Conservation (phyloP, 2,329 filamentous ascomycete species). For the Escovopsis sp. region DNA sequence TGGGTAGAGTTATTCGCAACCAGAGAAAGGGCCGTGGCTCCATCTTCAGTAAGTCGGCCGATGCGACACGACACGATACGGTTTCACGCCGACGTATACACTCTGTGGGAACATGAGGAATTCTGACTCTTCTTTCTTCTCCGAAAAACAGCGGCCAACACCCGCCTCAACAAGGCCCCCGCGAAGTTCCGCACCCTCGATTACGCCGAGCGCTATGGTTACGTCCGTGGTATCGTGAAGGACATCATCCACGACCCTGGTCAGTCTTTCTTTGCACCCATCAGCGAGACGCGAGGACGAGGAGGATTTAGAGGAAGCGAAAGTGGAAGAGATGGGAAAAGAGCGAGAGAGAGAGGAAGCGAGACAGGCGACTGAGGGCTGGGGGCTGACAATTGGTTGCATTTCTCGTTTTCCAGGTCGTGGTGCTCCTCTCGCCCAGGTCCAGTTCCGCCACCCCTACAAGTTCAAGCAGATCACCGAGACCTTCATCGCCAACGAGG, state of each 20-base stretch:
- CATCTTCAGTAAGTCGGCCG: slow-evolving; percentile 37
- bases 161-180: slow-evolving; percentile 73
- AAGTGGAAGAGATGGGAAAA: no score
- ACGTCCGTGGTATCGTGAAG: slow-evolving; percentile 94
- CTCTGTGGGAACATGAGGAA: slow-evolving; percentile 7
- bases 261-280: slow-evolving; percentile 13
- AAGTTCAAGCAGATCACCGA: slow-evolving; percentile 93
- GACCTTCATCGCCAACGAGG: slow-evolving; percentile 99
- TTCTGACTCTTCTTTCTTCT: slow-evolving; percentile 14
- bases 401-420: slow-evolving; percentile 32
- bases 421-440: slow-evolving; percentile 93
- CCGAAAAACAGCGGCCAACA: slow-evolving; percentile 50
- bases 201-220: slow-evolving; percentile 92
- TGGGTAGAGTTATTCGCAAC: slow-evolving; percentile 51
- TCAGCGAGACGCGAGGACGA: slow-evolving; percentile 1
- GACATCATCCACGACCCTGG: slow-evolving; percentile 98
- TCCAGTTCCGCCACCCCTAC: slow-evolving; percentile 96
- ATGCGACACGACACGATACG: slow-evolving; percentile 1
- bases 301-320: slow-evolving; percentile 2
- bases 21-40: slow-evolving; percentile 47
- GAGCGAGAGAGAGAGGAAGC: not conserved
- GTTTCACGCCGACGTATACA: slow-evolving; percentile 8
- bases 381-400: slow-evolving; percentile 12
- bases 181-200: slow-evolving; percentile 94
- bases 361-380: slow-evolving; percentile 7